Evolutionary conservation across 768 basidiomycete genomes (phyloP).

Genomic region (Steccherinum ochraceum): DNA sequence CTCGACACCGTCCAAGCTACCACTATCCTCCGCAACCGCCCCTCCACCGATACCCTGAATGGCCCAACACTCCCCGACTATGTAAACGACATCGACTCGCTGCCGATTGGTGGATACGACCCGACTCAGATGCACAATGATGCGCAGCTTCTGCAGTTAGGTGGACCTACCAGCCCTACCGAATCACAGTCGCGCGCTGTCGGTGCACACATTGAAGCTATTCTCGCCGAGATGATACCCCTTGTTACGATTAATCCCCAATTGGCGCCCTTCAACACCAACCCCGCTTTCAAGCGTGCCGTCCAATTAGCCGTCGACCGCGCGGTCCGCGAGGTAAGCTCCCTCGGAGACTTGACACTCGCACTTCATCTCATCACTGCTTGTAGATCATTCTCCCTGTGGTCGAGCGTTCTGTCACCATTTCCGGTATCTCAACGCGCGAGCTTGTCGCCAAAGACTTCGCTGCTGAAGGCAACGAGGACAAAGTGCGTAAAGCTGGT

Average conservation of each 20-base stretch:
- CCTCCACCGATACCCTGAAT: slow-evolving; percentile 45
- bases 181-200: slow-evolving; percentile 58
- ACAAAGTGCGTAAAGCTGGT: slow-evolving; percentile 84
- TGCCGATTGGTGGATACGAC: slow-evolving; percentile 72
- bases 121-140: slow-evolving; percentile 43
- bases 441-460: slow-evolving; percentile 96
- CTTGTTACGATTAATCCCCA: slow-evolving; percentile 75
- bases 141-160: slow-evolving; percentile 57
- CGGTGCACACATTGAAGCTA: slow-evolving; percentile 75
- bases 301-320: slow-evolving; percentile 89
- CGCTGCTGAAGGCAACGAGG: slow-evolving; percentile 85
- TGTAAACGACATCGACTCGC: slow-evolving; percentile 70
- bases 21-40: slow-evolving; percentile 73
- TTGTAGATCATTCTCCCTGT: slow-evolving; percentile 89
- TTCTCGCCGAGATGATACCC: slow-evolving; percentile 62
- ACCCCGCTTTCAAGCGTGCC: slow-evolving; percentile 83
- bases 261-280: slow-evolving; percentile 66
- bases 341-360: neutral
- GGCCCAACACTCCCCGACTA: slow-evolving; percentile 72
- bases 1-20: slow-evolving; percentile 82
- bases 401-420: slow-evolving; percentile 96
- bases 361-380: neutral
- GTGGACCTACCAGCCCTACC: slow-evolving; percentile 45
- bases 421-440: slow-evolving; percentile 94
- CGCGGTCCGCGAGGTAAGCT: slow-evolving; percentile 83